These are phyloP conservation scores for Termitomyces sp. DNA, from an alignment of 768 basidiomycete genomes.

Conservation along the genomic window DNA sequence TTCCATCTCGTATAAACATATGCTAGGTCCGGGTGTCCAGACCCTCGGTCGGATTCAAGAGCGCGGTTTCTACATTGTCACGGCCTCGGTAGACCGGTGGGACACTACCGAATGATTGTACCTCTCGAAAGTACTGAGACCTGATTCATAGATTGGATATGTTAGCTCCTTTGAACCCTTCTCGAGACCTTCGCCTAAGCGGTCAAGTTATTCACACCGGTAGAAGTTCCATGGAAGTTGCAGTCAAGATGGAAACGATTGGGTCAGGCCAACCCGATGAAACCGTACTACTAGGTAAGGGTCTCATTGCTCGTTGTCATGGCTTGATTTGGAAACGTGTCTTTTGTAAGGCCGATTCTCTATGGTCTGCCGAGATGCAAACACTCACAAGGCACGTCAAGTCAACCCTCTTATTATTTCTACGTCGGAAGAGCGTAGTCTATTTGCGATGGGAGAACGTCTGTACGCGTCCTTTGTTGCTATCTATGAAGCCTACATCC, in stretches of 20 bases:
- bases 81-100: conserved; percentile 75
- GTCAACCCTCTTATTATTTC: conserved; percentile 59
- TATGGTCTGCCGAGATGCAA: conserved; percentile 78
- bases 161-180: conserved; percentile 50
- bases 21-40: conserved; percentile 60
- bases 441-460: conserved; percentile 69
- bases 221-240: conserved; percentile 77
- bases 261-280: conserved; percentile 41
- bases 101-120: not conserved
- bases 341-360: conserved; percentile 68
- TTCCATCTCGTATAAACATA: conserved; percentile 78
- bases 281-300: conserved; percentile 60
- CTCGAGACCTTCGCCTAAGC: conserved; percentile 64
- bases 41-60: conserved; percentile 50
- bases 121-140: not conserved
- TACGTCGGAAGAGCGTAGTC: conserved; percentile 54
- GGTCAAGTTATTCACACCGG: conserved; percentile 82
- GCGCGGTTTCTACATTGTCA: conserved; percentile 76
- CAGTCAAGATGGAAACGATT: conserved; percentile 74
- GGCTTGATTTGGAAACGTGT: not conserved
- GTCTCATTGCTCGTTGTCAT: not conserved
- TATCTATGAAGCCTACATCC: not conserved
- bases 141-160: conserved; percentile 50
- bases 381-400: conserved; percentile 53
- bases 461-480: conserved; percentile 12